Percentiles rank a stretch among this genome's conserved stretches.
Evolutionary conservation across 805 yeast species (phyloP).

Genomic region (Kodamaea nitidulidarum): DNA sequence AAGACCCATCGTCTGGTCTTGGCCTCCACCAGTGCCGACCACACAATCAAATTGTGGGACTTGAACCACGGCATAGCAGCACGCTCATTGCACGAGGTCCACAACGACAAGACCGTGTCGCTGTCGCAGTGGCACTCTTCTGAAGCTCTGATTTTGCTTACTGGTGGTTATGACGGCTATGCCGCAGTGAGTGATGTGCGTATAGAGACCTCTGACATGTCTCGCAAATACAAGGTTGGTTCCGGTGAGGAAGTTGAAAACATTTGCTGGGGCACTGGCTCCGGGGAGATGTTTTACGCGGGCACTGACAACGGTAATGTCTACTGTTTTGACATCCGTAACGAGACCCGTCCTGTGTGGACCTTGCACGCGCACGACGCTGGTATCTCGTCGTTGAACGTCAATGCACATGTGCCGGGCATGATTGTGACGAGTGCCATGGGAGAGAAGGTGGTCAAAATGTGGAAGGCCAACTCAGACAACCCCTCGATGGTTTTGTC

Average conservation of each 20-base stretch:
- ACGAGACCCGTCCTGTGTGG: slow-evolving; percentile 73
- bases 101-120: slow-evolving; percentile 77
- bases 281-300: slow-evolving; percentile 58
- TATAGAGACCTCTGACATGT: slow-evolving; percentile 54
- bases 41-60: slow-evolving; percentile 95
- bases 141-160: slow-evolving; percentile 65
- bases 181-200: slow-evolving; percentile 84
- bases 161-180: slow-evolving; percentile 92
- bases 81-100: slow-evolving; percentile 68
- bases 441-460: slow-evolving; percentile 81
- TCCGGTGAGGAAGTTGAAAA: slow-evolving; percentile 81
- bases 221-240: slow-evolving; percentile 59
- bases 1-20: slow-evolving; percentile 75
- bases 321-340: slow-evolving; percentile 83
- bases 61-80: slow-evolving; percentile 70
- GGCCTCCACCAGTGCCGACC: slow-evolving; percentile 93
- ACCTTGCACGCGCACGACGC: slow-evolving; percentile 96
- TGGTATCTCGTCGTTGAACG: slow-evolving; percentile 78
- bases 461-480: slow-evolving; percentile 61
- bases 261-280: slow-evolving; percentile 60
- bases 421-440: slow-evolving; percentile 82
- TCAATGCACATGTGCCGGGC: slow-evolving; percentile 64
- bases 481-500: slow-evolving; percentile 86
- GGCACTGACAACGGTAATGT: slow-evolving; percentile 91
- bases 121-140: slow-evolving; percentile 78